Evolutionary conservation across 768 basidiomycete species (phyloP).

Genomic region (Gymnopilus junonius): DNA sequence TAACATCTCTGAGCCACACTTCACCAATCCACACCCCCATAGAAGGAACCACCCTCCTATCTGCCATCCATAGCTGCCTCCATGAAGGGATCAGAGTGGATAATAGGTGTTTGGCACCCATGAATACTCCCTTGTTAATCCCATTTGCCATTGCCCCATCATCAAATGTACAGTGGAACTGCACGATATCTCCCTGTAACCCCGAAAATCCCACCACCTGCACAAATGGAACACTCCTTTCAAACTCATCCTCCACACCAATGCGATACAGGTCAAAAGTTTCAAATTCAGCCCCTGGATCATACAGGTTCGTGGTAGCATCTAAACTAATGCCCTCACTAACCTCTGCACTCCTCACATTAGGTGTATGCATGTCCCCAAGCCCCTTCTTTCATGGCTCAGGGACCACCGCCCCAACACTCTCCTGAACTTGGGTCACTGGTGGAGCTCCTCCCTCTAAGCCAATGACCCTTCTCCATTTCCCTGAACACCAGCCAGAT

Average conservation of each 20-base stretch:
- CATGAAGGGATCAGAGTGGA: slow-evolving; percentile 13
- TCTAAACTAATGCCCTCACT: not conserved
- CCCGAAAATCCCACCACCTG: slow-evolving; percentile 22
- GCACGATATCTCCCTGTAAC: slow-evolving; percentile 17
- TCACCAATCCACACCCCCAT: slow-evolving; percentile 23
- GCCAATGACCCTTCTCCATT: slow-evolving; percentile 26
- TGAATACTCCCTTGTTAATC: slow-evolving; percentile 24
- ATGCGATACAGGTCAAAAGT: slow-evolving; percentile 12
- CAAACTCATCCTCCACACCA: not conserved
- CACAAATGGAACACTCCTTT: slow-evolving; percentile 21
- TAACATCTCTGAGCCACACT: slow-evolving; percentile 15
- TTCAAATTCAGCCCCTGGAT: not conserved
- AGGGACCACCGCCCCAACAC: not conserved
- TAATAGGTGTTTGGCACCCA: slow-evolving; percentile 16
- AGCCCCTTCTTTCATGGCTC: not conserved
- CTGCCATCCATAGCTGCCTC: slow-evolving; percentile 34
- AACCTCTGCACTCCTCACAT: not conserved
- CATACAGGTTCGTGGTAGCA: not conserved
- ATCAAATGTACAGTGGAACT: slow-evolving; percentile 25
- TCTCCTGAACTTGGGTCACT: slow-evolving; percentile 7
- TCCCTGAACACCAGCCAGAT: slow-evolving; percentile 13
- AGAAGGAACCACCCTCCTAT: slow-evolving; percentile 25
- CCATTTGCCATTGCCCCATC: slow-evolving; percentile 35
- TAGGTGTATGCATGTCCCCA: not conserved
- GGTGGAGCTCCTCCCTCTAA: slow-evolving; percentile 10